Evolutionary conservation across 108 stramenopile genomes (phyloP), one percentile per base, ranked within the genome.

Genomic region (Fragilariopsis cylindrus): DNA sequence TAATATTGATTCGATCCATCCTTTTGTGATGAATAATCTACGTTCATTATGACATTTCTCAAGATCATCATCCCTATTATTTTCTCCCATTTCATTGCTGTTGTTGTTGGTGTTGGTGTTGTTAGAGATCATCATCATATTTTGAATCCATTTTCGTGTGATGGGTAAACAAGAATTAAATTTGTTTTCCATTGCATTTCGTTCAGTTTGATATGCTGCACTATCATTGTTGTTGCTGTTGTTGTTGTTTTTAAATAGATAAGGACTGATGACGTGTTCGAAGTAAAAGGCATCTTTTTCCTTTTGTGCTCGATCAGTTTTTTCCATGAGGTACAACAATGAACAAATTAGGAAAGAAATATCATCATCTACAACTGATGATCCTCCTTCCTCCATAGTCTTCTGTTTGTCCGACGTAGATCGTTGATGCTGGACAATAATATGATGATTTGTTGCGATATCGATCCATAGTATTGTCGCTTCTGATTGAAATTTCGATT

Each of bases 1-100:
- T 50, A 90, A 57, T 55, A 90, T 70, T 11, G 76, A 76, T 41
- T 86, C 78, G 19, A 90, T 85, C 75, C 87, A 90, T 12, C 84
- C 83, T 44, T 49, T 56, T 62, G 16, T 39, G 15, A 79, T 57
- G 48, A 76, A 57, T 50, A n/a, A 1, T 4, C 53, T 11, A 21
- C 65, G n/a, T 39, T 40, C 11, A 66, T 66, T 66, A 15, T 0
- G 13, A 2, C 16, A 45, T 12, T 15, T 19, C 16, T 30, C 30
- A 30, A 30, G 30, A 30, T 30, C 30, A 30, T 30, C 30, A 30
- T 30, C 30, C 2, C 2, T 30, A 30, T 30, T 0, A 30, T 0
- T 30, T 30, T 41, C 53, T 60, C 16, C 12, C 42, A 48, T 30
- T 13, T 75, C 74, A 45, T 50, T 30, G 45, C 1, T 30, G 30